Evolutionary conservation across 345 rosid genomes (phyloP).

Genomic region (Cardiospermum halicacabum): DNA sequence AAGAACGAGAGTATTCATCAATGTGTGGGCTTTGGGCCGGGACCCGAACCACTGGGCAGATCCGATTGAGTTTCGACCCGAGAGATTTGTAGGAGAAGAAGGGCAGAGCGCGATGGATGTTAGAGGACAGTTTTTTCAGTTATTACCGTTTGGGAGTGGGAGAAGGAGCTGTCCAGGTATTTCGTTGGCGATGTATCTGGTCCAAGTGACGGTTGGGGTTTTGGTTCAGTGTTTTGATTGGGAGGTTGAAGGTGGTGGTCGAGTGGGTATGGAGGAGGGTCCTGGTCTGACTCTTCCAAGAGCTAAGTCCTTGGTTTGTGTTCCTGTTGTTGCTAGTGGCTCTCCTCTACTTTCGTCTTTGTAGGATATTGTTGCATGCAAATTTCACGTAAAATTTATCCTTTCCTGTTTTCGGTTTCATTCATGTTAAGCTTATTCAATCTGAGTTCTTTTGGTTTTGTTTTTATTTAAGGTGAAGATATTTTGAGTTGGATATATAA

Average conservation of each 20-base stretch:
- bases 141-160: slow-evolving; percentile 62
- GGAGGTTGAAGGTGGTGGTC: slow-evolving; percentile 30
- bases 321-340: slow-evolving; percentile 40
- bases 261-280: slow-evolving; percentile 53
- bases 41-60: slow-evolving; percentile 56
- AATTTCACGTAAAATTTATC: too few relatives aligned
- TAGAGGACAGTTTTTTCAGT: slow-evolving; percentile 45
- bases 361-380: too few relatives aligned
- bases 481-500: too few relatives aligned
- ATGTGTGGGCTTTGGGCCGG: slow-evolving; percentile 51
- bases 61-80: slow-evolving; percentile 51
- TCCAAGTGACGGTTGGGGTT: slow-evolving; percentile 36
- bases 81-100: slow-evolving; percentile 36
- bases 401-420: too few relatives aligned
- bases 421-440: too few relatives aligned
- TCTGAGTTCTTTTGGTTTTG: too few relatives aligned
- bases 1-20: slow-evolving; percentile 42
- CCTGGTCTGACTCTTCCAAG: slow-evolving; percentile 45
- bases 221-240: slow-evolving; percentile 55
- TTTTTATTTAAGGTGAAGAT: too few relatives aligned
- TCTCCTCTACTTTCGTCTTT: slow-evolving; percentile 15
- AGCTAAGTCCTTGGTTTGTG: slow-evolving; percentile 48
- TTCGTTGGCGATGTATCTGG: slow-evolving; percentile 40
- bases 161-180: slow-evolving; percentile 72
- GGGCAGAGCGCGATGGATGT: slow-evolving; percentile 33